Conservation (phyloP, 345 rosid species). For the Linum trigynum region DNA sequence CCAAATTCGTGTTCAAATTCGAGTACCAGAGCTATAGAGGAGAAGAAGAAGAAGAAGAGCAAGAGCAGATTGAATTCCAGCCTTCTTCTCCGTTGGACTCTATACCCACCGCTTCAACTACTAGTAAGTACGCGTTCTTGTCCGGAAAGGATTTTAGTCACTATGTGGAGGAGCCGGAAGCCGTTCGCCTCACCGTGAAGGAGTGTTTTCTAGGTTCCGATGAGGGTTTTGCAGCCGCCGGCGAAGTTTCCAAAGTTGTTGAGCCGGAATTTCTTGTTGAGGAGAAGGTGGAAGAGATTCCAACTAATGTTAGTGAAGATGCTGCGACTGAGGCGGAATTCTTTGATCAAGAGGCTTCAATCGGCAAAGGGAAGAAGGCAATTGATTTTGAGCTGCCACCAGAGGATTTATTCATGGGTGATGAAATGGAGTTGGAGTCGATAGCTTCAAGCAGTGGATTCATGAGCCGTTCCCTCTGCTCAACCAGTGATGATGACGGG, state of each 20-base stretch:
- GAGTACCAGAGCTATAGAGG: conserved; percentile 48
- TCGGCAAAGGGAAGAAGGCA: conserved; percentile 8
- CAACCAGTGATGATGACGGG: conserved; percentile 40
- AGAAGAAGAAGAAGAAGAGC: conserved; percentile 9
- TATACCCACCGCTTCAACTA: conserved; percentile 20
- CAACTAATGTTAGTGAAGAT: neutral
- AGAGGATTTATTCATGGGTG: conserved; percentile 32
- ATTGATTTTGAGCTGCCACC: conserved; percentile 26
- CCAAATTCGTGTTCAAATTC: conserved; percentile 55
- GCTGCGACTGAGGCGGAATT: neutral
- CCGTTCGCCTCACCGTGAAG: conserved; percentile 28
- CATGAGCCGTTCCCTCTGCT: conserved; percentile 31
- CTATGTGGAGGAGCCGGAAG: conserved; percentile 34
- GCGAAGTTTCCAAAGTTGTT: conserved; percentile 4
- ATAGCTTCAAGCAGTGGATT: conserved; percentile 44
- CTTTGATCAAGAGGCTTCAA: neutral
- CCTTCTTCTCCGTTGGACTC: conserved; percentile 2
- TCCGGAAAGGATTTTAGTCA: conserved; percentile 28
- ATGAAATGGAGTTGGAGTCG: conserved; percentile 42
- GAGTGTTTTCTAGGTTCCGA: conserved; percentile 25
- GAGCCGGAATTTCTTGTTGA: conserved; percentile 11
- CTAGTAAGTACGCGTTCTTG: conserved; percentile 32
- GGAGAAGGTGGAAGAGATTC: neutral
- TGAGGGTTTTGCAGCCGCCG: neutral
- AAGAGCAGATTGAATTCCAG: conserved; percentile 5